Evolutionary conservation across 2,329 filamentous ascomycete genomes (phyloP), one percentile per base, ranked within the genome.

Genomic region (Alternaria viburni): DNA sequence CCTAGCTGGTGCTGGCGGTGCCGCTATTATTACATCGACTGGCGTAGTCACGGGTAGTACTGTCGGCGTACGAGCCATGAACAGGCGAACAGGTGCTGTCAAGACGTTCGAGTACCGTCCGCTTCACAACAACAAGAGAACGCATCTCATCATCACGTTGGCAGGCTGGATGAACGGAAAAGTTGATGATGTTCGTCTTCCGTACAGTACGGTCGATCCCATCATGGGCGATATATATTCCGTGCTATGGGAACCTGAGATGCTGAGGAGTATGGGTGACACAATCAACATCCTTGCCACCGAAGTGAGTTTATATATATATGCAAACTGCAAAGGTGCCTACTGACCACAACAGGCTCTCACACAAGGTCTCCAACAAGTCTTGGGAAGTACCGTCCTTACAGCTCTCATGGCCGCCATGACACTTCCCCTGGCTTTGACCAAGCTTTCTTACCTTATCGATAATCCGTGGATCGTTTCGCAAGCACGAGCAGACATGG

Each of bases 401-500:
- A 89, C 94, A 56, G 89, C 91, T 69, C 84, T 99, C 30, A 98
- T 99, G 95, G 91, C 94, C 44, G 93, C 94, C 32, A 84, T 99
- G 55, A 93, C 96, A 78, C 83, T 97, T n/a, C 96, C 96, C 3
- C 88, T 99, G 45, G 90, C 97, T 26, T 83, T 99, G 47, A 94
- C 95, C 0, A 99, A 99, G 78, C 87, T 99, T 10, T 89, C 95
- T 1, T 99, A 99, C 76, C 86, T 99, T 19, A 97, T 99, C 69
- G 96, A 99, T 80, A 99, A 99, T 75, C 96, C 96, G 0, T 99
- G 96, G 96, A 93, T 91, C 25, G 94, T 97, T n/a, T 98, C 96
- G 2, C 87, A 97, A 54, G 93, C 96, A 73, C 89, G 96, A 72
- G 96, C 96, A 28, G 94, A 91, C 73, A 86, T 92, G 59, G 93